Evolutionary conservation across 371 early-diverging fungal species (phyloP).

Genomic region (Mortierella sp.): DNA sequence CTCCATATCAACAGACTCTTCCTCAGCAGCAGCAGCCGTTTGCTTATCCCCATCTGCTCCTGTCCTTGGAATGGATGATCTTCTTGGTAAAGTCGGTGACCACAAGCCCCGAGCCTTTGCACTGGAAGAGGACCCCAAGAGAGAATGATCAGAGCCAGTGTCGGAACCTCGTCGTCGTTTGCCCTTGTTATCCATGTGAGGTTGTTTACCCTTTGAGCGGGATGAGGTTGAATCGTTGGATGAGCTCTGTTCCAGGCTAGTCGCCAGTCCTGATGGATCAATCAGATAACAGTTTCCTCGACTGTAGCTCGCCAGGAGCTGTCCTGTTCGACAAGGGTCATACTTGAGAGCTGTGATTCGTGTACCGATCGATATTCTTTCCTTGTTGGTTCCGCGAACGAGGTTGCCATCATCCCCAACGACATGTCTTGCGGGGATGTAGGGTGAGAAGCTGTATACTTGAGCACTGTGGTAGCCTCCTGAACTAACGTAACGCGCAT

Average conservation of each 20-base stretch:
- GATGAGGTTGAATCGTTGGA: neutral
- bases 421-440: constrained; percentile 22
- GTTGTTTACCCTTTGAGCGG: neutral
- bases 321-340: constrained; percentile 43
- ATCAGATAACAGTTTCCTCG: constrained; percentile 41
- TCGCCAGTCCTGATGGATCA: constrained; percentile 26
- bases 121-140: neutral
- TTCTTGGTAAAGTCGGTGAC: constrained; percentile 3
- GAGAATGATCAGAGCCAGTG: constrained; percentile 2
- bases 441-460: constrained; percentile 54
- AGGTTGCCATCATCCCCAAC: constrained; percentile 21
- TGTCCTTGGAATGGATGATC: neutral
- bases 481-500: constrained; percentile 30
- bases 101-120: constrained; percentile 5
- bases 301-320: constrained; percentile 49
- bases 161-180: constrained; percentile 28
- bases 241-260: neutral
- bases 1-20: no score
- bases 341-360: constrained; percentile 49
- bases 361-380: constrained; percentile 22
- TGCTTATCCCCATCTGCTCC: neutral
- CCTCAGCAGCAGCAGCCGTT: neutral
- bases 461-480: constrained; percentile 39
- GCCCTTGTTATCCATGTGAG: constrained; percentile 11
- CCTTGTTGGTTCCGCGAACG: constrained; percentile 8